Evolutionary conservation across 352 stramenopile species (phyloP), one percentile per base, ranked within the genome.

Genomic region (Globisporangium yorkense): DNA sequence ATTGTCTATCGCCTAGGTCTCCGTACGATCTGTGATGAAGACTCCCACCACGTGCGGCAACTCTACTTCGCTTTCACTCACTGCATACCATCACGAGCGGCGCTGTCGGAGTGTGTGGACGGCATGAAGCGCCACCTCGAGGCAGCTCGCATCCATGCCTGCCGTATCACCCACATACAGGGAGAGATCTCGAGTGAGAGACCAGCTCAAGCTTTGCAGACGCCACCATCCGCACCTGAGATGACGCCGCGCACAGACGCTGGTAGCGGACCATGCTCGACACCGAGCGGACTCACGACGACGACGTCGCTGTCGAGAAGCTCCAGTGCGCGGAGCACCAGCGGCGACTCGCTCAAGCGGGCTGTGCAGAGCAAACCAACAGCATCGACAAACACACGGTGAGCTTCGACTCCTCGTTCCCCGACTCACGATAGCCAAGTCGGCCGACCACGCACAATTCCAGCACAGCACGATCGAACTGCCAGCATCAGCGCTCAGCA

Each of bases 401-500:
- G 35, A 41, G 35, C 35, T 41, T 41, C 35, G 2, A 9, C 12
- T 13, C 9, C 35, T 41, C 35, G 35, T 15, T 41, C 10, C 10
- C 8, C 12, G 31, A 7, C 31, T 35, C 31, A 35, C 35, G 9
- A 41, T 15, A 10, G 35, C 35, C 12, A 15, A 16, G 35, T 15
- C 12, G 35, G 12, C 12, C 35, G 8, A 16, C 35, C 35, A 37
- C 57, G 31, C 59, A 80, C 71, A 67, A 51, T 73, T 74, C 71
- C 71, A 84, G 37, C 63, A 71, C 37, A 86, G 35, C 7, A 86
- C 62, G 37, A 86, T 60, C 27, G 67, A 54, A 20, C 56, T 62
- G 3, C 39, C 29, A 7, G 57, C 43, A 9, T 52, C 29, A 4
- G 67, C 50, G 5, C 20, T 40, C 18, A 75, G 65, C 18, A 75